A percentile compares a stretch with the other conserved stretches of the same genome.
Evolutionary conservation across 306 rosid species (phyloP).

Genomic region (Echinosophora koreensis): DNA sequence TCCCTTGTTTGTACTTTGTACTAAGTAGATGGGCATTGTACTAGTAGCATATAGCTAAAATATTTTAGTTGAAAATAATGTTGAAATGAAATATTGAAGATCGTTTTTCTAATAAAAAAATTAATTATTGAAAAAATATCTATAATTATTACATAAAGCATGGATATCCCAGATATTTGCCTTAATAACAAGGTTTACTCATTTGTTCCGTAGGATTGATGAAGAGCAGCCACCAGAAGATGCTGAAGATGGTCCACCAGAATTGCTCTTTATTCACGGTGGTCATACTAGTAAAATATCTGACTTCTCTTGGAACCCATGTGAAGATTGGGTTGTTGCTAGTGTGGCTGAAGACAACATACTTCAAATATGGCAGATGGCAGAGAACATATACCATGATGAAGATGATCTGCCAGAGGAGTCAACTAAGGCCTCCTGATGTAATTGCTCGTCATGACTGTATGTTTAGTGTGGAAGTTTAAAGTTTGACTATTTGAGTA

Average conservation of each 20-base stretch:
- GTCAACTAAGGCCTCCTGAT: slow-evolving; percentile 67
- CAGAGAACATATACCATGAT: slow-evolving; percentile 98
- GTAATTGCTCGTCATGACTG: slow-evolving; percentile 41
- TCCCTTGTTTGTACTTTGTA: not conserved
- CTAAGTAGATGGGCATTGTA: not conserved
- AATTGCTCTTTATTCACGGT: slow-evolving; percentile 94
- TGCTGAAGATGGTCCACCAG: slow-evolving; percentile 98
- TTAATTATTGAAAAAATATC: slow-evolving; percentile 3
- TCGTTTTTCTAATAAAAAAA: slow-evolving; percentile 24
- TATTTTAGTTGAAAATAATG: slow-evolving; percentile 6
- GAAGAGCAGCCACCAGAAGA: slow-evolving; percentile 97
- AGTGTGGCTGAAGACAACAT: slow-evolving; percentile 99
- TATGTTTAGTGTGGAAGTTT: slow-evolving; percentile 37
- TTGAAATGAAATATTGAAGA: slow-evolving; percentile 26
- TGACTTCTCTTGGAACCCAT: slow-evolving; percentile 97
- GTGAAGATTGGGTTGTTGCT: slow-evolving; percentile 97
- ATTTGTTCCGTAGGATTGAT: slow-evolving; percentile 76
- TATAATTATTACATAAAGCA: not conserved
- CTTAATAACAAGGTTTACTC: not conserved
- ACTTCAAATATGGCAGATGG: slow-evolving; percentile 99
- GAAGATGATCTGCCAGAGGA: slow-evolving; percentile 97
- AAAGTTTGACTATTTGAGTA: slow-evolving; percentile 8
- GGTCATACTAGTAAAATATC: slow-evolving; percentile 99
- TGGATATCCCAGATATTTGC: slow-evolving; percentile 1
- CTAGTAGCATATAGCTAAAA: slow-evolving; percentile 9